Percentiles rank a stretch among this genome's conserved stretches.
These are phyloP conservation scores for Collybia mongolica DNA, from an alignment of 768 basidiomycete species.

Conservation along the genomic window DNA sequence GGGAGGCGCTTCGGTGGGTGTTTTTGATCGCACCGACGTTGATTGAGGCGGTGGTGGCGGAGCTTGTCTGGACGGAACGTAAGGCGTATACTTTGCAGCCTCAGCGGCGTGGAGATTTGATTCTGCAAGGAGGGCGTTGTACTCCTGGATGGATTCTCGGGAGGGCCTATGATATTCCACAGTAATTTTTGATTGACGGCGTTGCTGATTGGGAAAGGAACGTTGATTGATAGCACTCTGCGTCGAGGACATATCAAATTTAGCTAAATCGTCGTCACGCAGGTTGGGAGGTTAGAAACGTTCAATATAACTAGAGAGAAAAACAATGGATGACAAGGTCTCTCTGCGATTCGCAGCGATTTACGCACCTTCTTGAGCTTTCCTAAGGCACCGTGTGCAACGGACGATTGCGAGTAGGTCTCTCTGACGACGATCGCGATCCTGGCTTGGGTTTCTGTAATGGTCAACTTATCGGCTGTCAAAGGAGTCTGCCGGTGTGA, in stretches of 20 bases:
- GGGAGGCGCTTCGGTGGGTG: slow-evolving; percentile 44
- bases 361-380: slow-evolving; percentile 5
- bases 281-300: too few species aligned
- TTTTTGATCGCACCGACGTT: slow-evolving; percentile 40
- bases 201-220: slow-evolving; percentile 37
- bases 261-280: background rate
- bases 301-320: background rate
- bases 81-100: slow-evolving; percentile 37
- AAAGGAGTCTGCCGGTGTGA: slow-evolving; percentile 4
- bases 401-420: slow-evolving; percentile 13
- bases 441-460: slow-evolving; percentile 5
- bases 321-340: background rate
- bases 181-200: slow-evolving; percentile 60
- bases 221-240: slow-evolving; percentile 51
- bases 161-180: slow-evolving; percentile 78
- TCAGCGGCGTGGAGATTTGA: slow-evolving; percentile 55
- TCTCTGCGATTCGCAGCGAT: slow-evolving; percentile 6
- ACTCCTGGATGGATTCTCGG: slow-evolving; percentile 74
- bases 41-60: slow-evolving; percentile 32
- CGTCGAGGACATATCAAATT: slow-evolving; percentile 38
- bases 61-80: slow-evolving; percentile 34
- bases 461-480: slow-evolving; percentile 7
- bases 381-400: slow-evolving; percentile 4
- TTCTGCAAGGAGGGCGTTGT: slow-evolving; percentile 68
- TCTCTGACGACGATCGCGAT: slow-evolving; percentile 18